phyloP scores from a whole-genome alignment of 2,329 filamentous ascomycete species.

The Ophiocordyceps robertsii region DNA sequence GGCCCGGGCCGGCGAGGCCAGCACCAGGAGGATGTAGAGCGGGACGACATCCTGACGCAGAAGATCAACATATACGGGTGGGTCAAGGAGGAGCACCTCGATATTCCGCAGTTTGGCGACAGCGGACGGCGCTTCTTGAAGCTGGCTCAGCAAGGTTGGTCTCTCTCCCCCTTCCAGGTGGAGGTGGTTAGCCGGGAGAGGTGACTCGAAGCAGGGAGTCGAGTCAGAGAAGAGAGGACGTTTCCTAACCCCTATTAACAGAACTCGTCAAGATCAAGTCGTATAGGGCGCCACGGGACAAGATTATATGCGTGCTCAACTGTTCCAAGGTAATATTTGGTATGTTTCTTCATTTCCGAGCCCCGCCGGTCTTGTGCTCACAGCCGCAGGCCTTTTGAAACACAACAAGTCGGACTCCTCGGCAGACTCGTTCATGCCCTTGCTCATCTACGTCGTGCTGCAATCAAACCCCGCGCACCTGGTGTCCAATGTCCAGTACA shows the following conservation, averaged over 20 bases:
- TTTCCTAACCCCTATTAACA: constrained; percentile 21
- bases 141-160: constrained; percentile 70
- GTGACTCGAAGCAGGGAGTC: neutral
- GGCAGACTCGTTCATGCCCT: constrained; percentile 87
- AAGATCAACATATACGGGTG: constrained; percentile 96
- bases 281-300: constrained; percentile 92
- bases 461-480: constrained; percentile 91
- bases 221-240: neutral
- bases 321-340: constrained; percentile 99
- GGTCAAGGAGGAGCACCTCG: constrained; percentile 85
- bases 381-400: constrained; percentile 59
- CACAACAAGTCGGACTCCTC: constrained; percentile 90
- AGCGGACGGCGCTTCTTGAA: constrained; percentile 79
- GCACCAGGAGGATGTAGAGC: constrained; percentile 94
- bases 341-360: constrained; percentile 22
- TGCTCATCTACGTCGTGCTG: constrained; percentile 90
- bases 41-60: constrained; percentile 88
- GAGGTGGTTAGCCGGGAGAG: neutral
- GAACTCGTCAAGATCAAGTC: constrained; percentile 93
- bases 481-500: constrained; percentile 97
- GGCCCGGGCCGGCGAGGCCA: constrained; percentile 83
- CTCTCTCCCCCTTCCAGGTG: no score
- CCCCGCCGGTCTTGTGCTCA: neutral
- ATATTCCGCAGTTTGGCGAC: constrained; percentile 74
- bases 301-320: constrained; percentile 96